Conservation (phyloP, 345 rosid species). For the Rhizophora apiculata region DNA sequence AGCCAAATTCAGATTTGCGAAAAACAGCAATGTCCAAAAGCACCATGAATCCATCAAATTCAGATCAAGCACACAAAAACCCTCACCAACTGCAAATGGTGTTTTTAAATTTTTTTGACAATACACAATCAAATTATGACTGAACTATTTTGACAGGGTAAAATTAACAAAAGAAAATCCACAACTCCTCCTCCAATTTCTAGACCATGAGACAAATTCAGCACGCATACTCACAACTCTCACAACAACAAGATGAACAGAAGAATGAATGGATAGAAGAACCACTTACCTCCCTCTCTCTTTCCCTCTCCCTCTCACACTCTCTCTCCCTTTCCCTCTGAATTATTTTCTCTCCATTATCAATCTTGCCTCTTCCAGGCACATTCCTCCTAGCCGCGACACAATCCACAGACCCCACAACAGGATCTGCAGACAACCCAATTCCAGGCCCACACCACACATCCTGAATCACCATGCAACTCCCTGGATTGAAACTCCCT, state of each 20-base stretch:
- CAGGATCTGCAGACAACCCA: slow-evolving; percentile 76
- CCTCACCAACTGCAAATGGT: not conserved
- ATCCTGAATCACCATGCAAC: slow-evolving; percentile 59
- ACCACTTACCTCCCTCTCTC: slow-evolving; percentile 26
- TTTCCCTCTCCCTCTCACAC: slow-evolving; percentile 27
- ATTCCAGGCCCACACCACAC: slow-evolving; percentile 97
- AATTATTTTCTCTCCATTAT: slow-evolving; percentile 44
- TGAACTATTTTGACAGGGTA: not conserved
- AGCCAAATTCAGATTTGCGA: not conserved
- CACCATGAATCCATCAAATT: not conserved
- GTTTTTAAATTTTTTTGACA: not conserved
- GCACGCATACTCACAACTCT: not conserved
- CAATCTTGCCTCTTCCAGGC: slow-evolving; percentile 61
- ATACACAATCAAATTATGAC: not conserved
- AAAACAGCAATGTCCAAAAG: not conserved
- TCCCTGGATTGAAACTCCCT: slow-evolving; percentile 22
- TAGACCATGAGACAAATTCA: not conserved
- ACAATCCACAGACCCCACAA: slow-evolving; percentile 54
- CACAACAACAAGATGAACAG: too few species aligned
- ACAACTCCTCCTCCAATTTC: too few species aligned
- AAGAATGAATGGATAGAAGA: not conserved
- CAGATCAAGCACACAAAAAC: not conserved
- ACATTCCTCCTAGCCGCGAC: slow-evolving; percentile 60
- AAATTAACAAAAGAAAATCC: not conserved
- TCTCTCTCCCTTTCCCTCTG: slow-evolving; percentile 26